Evolutionary conservation across 176 grass and related monocot species (phyloP).

Genomic region (Oryza australiensis): DNA sequence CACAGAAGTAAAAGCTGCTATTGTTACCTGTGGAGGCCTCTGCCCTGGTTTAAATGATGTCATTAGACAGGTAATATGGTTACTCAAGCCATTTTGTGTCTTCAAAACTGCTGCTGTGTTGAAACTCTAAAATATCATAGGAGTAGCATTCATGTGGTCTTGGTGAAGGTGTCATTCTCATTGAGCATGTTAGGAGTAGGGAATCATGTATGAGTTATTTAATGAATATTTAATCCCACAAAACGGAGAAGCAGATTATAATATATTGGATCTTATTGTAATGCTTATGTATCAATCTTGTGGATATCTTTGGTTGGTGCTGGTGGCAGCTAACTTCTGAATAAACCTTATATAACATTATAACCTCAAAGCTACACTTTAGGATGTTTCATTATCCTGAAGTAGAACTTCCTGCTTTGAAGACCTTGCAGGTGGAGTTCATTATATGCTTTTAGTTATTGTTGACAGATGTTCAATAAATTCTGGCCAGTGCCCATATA

Average conservation of each 20-base stretch:
- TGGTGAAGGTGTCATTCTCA: too few species aligned
- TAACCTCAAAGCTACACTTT: neutral
- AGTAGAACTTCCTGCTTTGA: neutral
- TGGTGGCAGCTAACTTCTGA: neutral
- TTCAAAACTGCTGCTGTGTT: neutral
- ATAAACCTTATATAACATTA: neutral
- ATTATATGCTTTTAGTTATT: neutral
- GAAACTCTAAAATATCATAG: neutral
- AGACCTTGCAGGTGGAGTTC: neutral
- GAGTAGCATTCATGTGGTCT: constrained; percentile 24
- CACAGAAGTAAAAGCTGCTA: constrained; percentile 91
- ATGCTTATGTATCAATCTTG: neutral
- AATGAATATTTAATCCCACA: constrained; percentile 2
- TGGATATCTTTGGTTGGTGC: neutral
- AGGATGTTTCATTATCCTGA: neutral
- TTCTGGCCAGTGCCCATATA: neutral
- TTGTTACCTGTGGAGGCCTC: constrained; percentile 96
- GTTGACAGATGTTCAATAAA: neutral
- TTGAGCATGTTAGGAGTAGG: neutral
- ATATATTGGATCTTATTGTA: constrained; percentile 6
- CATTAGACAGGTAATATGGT: constrained; percentile 74
- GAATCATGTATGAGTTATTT: neutral
- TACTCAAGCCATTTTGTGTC: neutral
- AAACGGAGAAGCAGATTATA: neutral
- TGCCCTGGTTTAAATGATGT: constrained; percentile 98